Conservation (phyloP, 768 basidiomycete species). For the Mycena crocata region DNA sequence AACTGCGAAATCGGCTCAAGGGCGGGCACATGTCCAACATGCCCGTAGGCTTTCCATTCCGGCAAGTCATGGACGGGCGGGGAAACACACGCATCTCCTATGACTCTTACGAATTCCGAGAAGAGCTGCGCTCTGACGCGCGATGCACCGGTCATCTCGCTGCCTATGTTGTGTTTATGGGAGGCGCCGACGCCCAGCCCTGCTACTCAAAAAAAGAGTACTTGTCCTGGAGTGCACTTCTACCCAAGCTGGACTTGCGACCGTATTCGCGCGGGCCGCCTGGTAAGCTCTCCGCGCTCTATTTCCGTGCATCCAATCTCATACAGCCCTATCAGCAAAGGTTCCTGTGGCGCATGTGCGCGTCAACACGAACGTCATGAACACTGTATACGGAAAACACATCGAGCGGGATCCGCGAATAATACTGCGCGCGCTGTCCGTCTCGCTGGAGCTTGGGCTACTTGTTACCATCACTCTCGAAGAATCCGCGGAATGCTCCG, state of each 20-base stretch:
- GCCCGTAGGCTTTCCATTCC: slow-evolving; percentile 53
- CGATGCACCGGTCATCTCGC: slow-evolving; percentile 32
- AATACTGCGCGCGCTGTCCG: slow-evolving; percentile 51
- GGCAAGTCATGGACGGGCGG: slow-evolving; percentile 35
- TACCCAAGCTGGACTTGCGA: slow-evolving; percentile 38
- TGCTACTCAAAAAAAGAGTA: slow-evolving; percentile 25
- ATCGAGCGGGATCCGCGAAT: slow-evolving; percentile 47
- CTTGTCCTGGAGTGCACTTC: slow-evolving; percentile 48
- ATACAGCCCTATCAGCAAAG: slow-evolving; percentile 30
- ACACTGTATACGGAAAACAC: slow-evolving; percentile 46
- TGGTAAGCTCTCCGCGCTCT: slow-evolving; percentile 36
- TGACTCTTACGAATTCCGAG: slow-evolving; percentile 51
- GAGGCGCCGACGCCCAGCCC: slow-evolving; percentile 26
- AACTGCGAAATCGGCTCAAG: slow-evolving; percentile 47
- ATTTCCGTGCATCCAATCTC: not conserved
- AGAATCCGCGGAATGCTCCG: not conserved
- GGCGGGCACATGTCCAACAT: slow-evolving; percentile 44
- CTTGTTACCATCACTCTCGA: slow-evolving; percentile 45
- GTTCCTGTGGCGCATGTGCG: slow-evolving; percentile 51
- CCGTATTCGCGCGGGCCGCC: slow-evolving; percentile 36
- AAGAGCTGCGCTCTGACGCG: slow-evolving; percentile 39
- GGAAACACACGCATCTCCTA: slow-evolving; percentile 40
- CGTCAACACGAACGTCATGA: slow-evolving; percentile 47
- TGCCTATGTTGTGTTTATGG: slow-evolving; percentile 45
- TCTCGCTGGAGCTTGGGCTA: slow-evolving; percentile 53